Percentiles rank a stretch among this genome's conserved stretches.
These are phyloP conservation scores for Melocanna baccifera DNA, from an alignment of 176 grass and related monocot genomes.

Conservation along the genomic window DNA sequence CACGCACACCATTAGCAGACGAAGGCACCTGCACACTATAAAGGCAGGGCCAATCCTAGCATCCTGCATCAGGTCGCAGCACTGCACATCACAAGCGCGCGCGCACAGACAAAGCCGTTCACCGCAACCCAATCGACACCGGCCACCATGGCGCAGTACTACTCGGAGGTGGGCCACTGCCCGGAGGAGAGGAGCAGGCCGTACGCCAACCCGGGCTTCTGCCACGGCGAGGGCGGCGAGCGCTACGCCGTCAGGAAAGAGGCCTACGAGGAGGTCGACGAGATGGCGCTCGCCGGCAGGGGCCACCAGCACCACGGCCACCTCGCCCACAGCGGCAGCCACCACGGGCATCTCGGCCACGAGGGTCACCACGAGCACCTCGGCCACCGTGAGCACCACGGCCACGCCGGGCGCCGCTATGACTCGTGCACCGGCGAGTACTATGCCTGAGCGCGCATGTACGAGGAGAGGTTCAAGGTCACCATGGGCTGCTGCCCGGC, in stretches of 20 bases:
- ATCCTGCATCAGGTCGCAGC: neutral
- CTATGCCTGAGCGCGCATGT: neutral
- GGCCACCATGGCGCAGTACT: slow-evolving; percentile 21
- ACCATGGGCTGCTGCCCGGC: neutral
- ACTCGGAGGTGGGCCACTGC: slow-evolving; percentile 36
- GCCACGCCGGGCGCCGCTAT: neutral
- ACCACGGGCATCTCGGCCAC: neutral
- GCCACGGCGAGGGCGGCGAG: slow-evolving; percentile 17
- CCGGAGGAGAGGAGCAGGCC: slow-evolving; percentile 31
- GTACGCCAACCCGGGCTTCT: slow-evolving; percentile 6
- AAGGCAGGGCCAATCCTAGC: neutral
- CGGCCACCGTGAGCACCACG: neutral
- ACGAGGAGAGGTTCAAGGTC: neutral
- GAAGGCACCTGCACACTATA: slow-evolving; percentile 18
- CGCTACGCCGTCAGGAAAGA: slow-evolving; percentile 36
- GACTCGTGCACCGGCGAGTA: neutral
- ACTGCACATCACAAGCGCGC: neutral
- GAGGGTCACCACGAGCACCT: neutral
- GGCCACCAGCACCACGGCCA: neutral
- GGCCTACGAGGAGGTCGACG: slow-evolving; percentile 29
- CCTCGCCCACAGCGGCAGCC: neutral
- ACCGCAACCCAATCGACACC: neutral
- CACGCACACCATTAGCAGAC: neutral
- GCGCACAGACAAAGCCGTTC: neutral
- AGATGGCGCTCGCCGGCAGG: slow-evolving; percentile 22